phyloP scores from a whole-genome alignment of 164 flowering plant species.

The Umbilicus rupestris region DNA sequence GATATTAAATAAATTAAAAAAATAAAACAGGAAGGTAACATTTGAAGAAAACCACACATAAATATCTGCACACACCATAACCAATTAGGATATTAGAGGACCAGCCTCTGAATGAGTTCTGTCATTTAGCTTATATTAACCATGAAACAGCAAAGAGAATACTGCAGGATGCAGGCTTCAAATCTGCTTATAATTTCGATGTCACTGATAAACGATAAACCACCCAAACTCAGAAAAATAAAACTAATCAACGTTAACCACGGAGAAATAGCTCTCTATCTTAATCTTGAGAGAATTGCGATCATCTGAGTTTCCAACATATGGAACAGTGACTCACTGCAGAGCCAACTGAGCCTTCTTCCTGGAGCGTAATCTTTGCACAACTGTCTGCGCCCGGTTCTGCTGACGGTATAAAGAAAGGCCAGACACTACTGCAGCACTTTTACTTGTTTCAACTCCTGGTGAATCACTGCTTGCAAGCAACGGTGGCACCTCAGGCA shows the following conservation, averaged over 20 bases:
- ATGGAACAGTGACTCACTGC: constrained; percentile 76
- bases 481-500: constrained; percentile 78
- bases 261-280: not conserved
- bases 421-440: constrained; percentile 47
- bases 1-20: too few relatives aligned
- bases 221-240: not conserved
- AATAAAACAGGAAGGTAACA: not conserved
- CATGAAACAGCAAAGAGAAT: too few relatives aligned
- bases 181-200: not conserved
- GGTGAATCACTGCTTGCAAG: constrained; percentile 31
- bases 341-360: constrained; percentile 89
- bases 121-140: too few relatives aligned
- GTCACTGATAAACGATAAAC: not conserved
- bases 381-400: constrained; percentile 71
- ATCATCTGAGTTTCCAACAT: constrained; percentile 13
- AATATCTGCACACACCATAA: not conserved
- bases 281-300: not conserved
- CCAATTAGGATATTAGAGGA: too few relatives aligned
- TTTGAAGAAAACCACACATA: not conserved
- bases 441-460: constrained; percentile 34
- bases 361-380: constrained; percentile 73
- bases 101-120: too few relatives aligned
- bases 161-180: too few relatives aligned
- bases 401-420: constrained; percentile 81
- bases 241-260: not conserved